Conservation (phyloP, 2,329 filamentous ascomycete genomes). For the Talaromyces sp. region DNA sequence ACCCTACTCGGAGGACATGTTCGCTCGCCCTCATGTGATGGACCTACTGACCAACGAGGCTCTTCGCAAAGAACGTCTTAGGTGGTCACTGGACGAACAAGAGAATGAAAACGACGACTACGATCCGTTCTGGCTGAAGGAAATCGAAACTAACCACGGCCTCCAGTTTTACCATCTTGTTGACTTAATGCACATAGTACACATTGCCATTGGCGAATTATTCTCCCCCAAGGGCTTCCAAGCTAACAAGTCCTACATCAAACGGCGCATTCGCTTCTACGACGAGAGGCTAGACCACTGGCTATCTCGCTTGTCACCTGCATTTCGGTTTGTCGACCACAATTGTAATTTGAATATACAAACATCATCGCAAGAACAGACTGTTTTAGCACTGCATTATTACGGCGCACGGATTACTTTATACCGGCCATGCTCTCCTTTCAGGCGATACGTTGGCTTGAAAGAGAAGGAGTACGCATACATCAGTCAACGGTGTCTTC, state of each 20-base stretch:
- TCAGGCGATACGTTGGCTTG: background rate
- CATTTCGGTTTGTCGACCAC: slow-evolving; percentile 36
- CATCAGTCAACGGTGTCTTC: slow-evolving; percentile 39
- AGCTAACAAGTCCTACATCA: slow-evolving; percentile 31
- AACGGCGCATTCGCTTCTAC: slow-evolving; percentile 36
- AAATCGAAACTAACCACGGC: slow-evolving; percentile 31
- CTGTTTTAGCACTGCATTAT: slow-evolving; percentile 42
- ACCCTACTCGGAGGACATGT: slow-evolving; percentile 39
- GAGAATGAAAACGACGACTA: slow-evolving; percentile 19
- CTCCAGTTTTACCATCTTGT: slow-evolving; percentile 41
- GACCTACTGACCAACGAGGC: background rate
- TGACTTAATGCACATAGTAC: slow-evolving; percentile 39
- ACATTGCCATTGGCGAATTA: slow-evolving; percentile 38
- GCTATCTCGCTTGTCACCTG: slow-evolving; percentile 34
- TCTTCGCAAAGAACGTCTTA: slow-evolving; percentile 26
- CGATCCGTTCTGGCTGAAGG: slow-evolving; percentile 25
- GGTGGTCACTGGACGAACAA: slow-evolving; percentile 32
- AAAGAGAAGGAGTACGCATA: slow-evolving; percentile 17
- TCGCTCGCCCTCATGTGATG: slow-evolving; percentile 27
- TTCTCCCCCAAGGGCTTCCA: slow-evolving; percentile 41
- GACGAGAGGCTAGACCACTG: slow-evolving; percentile 34
- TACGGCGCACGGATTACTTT: slow-evolving; percentile 43
- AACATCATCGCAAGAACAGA: slow-evolving; percentile 31
- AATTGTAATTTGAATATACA: slow-evolving; percentile 26
- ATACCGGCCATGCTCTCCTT: slow-evolving; percentile 42